Evolutionary conservation across 768 basidiomycete species (phyloP), one percentile per base, ranked within the genome.

Genomic region (Leucogyrophana mollusca): DNA sequence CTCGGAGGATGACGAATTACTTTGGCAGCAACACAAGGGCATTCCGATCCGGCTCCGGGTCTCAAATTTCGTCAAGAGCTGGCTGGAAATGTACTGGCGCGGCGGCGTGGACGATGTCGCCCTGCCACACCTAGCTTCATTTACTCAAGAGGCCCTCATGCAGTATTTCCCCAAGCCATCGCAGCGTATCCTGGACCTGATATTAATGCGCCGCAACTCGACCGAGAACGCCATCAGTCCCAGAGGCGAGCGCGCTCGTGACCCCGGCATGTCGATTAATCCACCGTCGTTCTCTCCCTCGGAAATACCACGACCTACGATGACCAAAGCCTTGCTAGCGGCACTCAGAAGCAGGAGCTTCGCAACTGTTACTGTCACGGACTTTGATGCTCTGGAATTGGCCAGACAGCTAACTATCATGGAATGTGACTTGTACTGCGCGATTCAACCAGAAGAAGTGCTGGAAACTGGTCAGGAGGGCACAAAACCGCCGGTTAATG

Each of bases 371-470:
- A 66, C 73, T 16, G 73, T 95, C 6, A 89, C 85, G n/a, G 96
- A 99, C 57, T 94, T 99, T 57, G 94, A 98, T 59, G 72, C 88
- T 24, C 68, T 94, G 53, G 96, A 99, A 65, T 74, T 98, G 35
- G 93, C 93, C 7, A 78, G 96, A 40, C 96, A 99, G 67, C 62
- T 98, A 55, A 96, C 95, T 14, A 79, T 94, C 54, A 89, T 94
- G 86, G 96, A 99, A 64, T 88, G 84, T 54, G 80, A 80, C 48
- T 67, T 96, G 36, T 98, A 94, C 62, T 85, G 88, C 52, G 79
- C 82, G 43, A 92, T 98, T 53, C 80, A 78, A 45, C 82, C 94
- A 0, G 90, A 93, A 54, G 96, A 98, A 63, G 75, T 99, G 37
- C 65, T 99, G 50, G 88, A 91, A 67, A 82, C 82, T 9, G 89